Evolutionary conservation across 202 grass and related monocot genomes (phyloP), one percentile per base, ranked within the genome.

Genomic region (Elaeis oleifera): DNA sequence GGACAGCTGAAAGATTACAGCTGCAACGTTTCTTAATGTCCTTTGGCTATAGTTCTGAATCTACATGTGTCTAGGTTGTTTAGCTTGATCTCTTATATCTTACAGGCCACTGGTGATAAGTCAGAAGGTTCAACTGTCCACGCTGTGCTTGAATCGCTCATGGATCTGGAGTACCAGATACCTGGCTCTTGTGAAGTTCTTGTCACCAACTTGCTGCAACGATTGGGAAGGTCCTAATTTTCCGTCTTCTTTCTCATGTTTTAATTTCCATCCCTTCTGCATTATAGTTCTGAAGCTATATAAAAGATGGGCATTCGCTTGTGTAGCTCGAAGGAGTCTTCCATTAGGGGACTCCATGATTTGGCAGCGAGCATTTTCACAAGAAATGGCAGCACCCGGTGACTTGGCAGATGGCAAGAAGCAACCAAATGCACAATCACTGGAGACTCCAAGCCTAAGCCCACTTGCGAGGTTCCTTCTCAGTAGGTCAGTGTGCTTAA

Each of bases 401-500:
- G 81, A 88, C 73, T 39, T 67, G 67, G 57, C 22, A 52, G 77
- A 56, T 56, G 70, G 80, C 69, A 94, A 89, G 76, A 99, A 84
- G 17, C 63, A 52, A 65, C 65, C 49, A 58, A 82, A 71, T 78
- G 54, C 57, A 4, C 77, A 69, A 65, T 25, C 77, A 27, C 65
- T 78, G 62, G 78, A 84, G 63, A 75, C 88, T 56, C 78, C 88
- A 59, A 84, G 80, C 28, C 76, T 89, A 62, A 99, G 95, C 78
- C 85, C 95, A 49, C 75, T 99, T 48, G 85, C 95, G 0, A 94
- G 82, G 81, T 94, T 99, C 76, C 95, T 99, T 78, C 95, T 99
- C 54, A 82, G 82, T 39, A 94, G 89, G 95, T 99, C 74, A 3
- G 79, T 51, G 48, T 31, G 65, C 54, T 44, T 44, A 48, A 53